A percentile compares a stretch with the other conserved stretches of the same genome.
Evolutionary conservation across 202 grass and related monocot genomes (phyloP).

Genomic region (Bolboschoenoplectus hybrid): DNA sequence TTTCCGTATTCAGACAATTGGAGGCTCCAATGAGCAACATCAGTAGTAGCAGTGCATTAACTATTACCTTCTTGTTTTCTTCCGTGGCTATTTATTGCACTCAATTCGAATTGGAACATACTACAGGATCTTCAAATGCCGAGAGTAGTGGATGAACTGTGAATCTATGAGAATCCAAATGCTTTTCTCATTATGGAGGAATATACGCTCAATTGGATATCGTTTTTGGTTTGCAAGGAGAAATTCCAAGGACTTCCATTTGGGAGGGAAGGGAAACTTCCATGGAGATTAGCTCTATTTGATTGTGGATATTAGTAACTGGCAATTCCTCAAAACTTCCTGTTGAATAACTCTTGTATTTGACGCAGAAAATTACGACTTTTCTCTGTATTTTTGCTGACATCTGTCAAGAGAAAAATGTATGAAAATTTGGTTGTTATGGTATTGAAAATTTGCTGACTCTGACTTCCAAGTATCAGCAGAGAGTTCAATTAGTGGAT

Average conservation of each 20-base stretch:
- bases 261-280: not conserved
- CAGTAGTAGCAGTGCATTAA: conserved; percentile 1
- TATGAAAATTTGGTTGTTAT: too few relatives aligned
- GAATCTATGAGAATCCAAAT: not conserved
- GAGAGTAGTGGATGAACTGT: not conserved
- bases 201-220: not conserved
- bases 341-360: not conserved
- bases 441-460: too few relatives aligned
- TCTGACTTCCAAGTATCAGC: too few relatives aligned
- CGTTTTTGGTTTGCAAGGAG: not conserved
- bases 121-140: not conserved
- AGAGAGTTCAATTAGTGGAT: too few relatives aligned
- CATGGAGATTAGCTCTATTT: not conserved
- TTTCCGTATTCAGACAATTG: not conserved
- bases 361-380: not conserved
- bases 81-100: not conserved
- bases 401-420: not conserved
- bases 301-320: not conserved
- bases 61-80: not conserved
- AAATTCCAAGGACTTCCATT: conserved; percentile 3
- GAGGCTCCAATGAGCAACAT: not conserved
- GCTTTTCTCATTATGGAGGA: not conserved
- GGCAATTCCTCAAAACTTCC: not conserved
- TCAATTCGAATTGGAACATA: not conserved
- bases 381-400: not conserved